Percentiles rank a stretch among this genome's conserved stretches.
Conservation (phyloP, 2,329 filamentous ascomycete genomes). For the Colletotrichum zoysiae region DNA sequence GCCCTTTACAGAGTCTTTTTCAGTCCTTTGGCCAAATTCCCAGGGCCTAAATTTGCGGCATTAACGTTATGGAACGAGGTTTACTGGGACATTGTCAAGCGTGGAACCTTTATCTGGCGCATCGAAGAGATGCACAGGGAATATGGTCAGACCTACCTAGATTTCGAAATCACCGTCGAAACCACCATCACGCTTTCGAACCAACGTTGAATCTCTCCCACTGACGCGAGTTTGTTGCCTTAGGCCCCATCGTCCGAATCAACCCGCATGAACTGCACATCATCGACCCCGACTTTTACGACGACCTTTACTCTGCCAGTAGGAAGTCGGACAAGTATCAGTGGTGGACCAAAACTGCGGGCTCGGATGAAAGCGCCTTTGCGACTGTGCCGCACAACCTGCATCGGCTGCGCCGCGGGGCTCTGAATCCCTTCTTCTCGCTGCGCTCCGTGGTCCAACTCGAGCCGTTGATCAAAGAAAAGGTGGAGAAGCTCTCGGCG, state of each 20-base stretch:
- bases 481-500: slow-evolving; percentile 47
- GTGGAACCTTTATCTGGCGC: slow-evolving; percentile 50
- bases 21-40: slow-evolving; percentile 34
- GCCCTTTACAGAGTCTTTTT: slow-evolving; percentile 12
- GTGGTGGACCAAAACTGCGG: slow-evolving; percentile 40
- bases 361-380: slow-evolving; percentile 44
- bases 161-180: not conserved
- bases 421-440: slow-evolving; percentile 60
- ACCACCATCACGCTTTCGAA: not conserved
- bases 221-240: not conserved
- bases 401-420: slow-evolving; percentile 56
- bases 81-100: slow-evolving; percentile 50
- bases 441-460: slow-evolving; percentile 52
- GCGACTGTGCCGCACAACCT: slow-evolving; percentile 54
- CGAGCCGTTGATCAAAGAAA: slow-evolving; percentile 52
- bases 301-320: slow-evolving; percentile 45
- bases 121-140: slow-evolving; percentile 50
- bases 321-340: slow-evolving; percentile 42
- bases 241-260: slow-evolving; percentile 50
- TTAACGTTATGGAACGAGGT: slow-evolving; percentile 49
- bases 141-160: slow-evolving; percentile 47
- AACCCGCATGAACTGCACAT: slow-evolving; percentile 50
- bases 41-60: slow-evolving; percentile 50
- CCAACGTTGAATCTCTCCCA: accelerated
- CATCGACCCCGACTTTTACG: slow-evolving; percentile 48